A percentile compares a stretch with the other conserved stretches of the same genome.
Evolutionary conservation across 1,284 basidiomycete genomes (phyloP).

Genomic region (Neotropicomus parvogracilis): DNA sequence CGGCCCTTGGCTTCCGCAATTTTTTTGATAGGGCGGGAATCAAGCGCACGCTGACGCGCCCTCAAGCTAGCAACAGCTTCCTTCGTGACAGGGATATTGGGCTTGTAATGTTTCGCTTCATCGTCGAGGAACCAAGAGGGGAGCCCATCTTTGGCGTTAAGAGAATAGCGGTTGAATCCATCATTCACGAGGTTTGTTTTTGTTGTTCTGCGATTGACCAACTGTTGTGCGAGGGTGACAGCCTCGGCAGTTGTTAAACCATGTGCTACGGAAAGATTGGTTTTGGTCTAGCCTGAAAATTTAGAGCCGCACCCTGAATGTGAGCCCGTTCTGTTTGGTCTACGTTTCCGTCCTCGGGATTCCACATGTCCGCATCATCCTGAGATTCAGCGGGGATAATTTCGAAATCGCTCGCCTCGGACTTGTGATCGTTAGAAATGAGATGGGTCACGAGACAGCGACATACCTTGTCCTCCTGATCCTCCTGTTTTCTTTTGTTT

Average conservation of each 20-base stretch:
- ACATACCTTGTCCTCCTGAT: constrained; percentile 36
- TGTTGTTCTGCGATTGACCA: constrained; percentile 91
- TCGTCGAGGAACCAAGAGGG: constrained; percentile 98
- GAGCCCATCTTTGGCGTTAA: constrained; percentile 88
- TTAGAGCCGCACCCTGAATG: constrained; percentile 59
- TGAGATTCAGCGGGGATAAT: constrained; percentile 37
- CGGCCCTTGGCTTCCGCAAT: constrained; percentile 97
- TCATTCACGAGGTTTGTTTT: constrained; percentile 90
- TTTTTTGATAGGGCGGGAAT: constrained; percentile 99
- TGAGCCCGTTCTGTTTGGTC: constrained; percentile 70
- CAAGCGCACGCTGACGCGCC: constrained; percentile 89
- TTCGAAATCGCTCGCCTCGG: constrained; percentile 22
- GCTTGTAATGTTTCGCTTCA: constrained; percentile 89
- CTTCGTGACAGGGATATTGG: constrained; percentile 95
- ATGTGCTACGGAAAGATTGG: constrained; percentile 52
- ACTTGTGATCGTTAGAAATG: constrained; percentile 23
- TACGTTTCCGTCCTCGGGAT: constrained; percentile 74
- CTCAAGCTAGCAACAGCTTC: constrained; percentile 88
- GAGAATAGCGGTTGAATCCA: constrained; percentile 92
- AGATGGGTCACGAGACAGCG: constrained; percentile 3
- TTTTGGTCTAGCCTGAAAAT: constrained; percentile 1
- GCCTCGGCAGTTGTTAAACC: constrained; percentile 91
- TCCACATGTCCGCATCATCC: constrained; percentile 73
- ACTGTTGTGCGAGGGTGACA: constrained; percentile 85
- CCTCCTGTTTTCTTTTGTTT: constrained; percentile 24